A percentile compares a stretch with the other conserved stretches of the same genome.
These are phyloP conservation scores for Coniochaeta prunicola DNA, from an alignment of 2,329 filamentous ascomycete species.

Conservation along the genomic window DNA sequence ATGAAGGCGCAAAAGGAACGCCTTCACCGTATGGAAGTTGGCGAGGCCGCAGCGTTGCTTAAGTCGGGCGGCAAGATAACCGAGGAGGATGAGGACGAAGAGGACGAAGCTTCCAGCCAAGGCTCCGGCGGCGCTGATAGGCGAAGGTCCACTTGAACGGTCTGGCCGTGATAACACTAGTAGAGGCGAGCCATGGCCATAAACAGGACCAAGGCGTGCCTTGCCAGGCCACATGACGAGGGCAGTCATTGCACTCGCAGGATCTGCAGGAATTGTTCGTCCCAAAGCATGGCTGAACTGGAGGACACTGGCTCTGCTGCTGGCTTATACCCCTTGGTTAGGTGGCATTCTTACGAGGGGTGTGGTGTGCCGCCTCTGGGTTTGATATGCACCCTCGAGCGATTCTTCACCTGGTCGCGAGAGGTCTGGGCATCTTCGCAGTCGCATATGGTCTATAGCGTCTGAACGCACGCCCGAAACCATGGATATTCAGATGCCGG, in stretches of 20 bases:
- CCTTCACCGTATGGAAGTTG: slow-evolving; percentile 53
- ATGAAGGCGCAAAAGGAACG: slow-evolving; percentile 40
- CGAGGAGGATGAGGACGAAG: slow-evolving; percentile 19
- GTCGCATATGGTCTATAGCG: neutral
- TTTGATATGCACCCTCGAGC: neutral
- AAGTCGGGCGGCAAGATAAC: slow-evolving; percentile 15
- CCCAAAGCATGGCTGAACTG: neutral
- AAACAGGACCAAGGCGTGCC: neutral
- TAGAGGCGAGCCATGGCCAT: neutral
- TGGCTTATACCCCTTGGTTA: neutral
- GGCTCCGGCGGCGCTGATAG: neutral
- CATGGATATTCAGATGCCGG: neutral
- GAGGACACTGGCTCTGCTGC: neutral
- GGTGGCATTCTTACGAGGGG: neutral
- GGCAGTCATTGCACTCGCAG: neutral
- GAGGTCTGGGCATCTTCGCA: neutral
- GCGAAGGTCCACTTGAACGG: neutral
- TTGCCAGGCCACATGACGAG: neutral
- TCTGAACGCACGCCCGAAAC: neutral
- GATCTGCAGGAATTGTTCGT: neutral
- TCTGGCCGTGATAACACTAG: neutral
- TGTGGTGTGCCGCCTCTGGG: neutral
- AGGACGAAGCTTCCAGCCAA: slow-evolving; percentile 9
- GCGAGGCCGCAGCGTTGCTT: slow-evolving; percentile 45
- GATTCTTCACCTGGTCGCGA: neutral